Evolutionary conservation across 345 rosid species (phyloP).

Genomic region (Citrus hindsii): DNA sequence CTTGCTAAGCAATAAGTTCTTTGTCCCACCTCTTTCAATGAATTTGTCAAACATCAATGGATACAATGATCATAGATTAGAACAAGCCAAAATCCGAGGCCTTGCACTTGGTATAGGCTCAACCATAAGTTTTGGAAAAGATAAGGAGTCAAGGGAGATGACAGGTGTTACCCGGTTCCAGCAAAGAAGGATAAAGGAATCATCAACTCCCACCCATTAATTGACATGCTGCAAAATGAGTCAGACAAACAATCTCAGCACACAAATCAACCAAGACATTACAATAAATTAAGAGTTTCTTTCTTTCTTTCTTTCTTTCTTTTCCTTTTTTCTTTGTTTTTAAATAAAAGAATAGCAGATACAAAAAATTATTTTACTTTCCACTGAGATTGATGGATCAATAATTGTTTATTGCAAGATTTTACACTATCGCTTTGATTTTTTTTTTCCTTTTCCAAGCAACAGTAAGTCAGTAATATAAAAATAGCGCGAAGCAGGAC

Average conservation of each 20-base stretch:
- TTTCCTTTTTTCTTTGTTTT: background rate
- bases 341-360: background rate
- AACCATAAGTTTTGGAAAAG: too few species aligned
- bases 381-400: background rate
- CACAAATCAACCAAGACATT: background rate
- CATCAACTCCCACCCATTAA: conserved; percentile 92
- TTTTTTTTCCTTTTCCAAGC: background rate
- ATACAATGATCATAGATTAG: too few species aligned
- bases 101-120: too few species aligned
- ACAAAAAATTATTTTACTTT: too few species aligned
- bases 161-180: conserved; percentile 56
- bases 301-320: too few species aligned
- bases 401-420: background rate
- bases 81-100: too few species aligned
- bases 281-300: too few species aligned
- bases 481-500: background rate
- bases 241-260: background rate
- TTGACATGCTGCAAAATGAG: conserved; percentile 56
- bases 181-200: conserved; percentile 89
- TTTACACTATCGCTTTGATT: background rate
- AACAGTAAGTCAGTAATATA: background rate
- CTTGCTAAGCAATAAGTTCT: too few species aligned
- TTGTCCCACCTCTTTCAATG: too few species aligned
- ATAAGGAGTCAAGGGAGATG: background rate
- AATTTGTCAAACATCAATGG: too few species aligned